phyloP scores from a whole-genome alignment of 768 basidiomycete genomes.

The Naganishia antarctica region DNA sequence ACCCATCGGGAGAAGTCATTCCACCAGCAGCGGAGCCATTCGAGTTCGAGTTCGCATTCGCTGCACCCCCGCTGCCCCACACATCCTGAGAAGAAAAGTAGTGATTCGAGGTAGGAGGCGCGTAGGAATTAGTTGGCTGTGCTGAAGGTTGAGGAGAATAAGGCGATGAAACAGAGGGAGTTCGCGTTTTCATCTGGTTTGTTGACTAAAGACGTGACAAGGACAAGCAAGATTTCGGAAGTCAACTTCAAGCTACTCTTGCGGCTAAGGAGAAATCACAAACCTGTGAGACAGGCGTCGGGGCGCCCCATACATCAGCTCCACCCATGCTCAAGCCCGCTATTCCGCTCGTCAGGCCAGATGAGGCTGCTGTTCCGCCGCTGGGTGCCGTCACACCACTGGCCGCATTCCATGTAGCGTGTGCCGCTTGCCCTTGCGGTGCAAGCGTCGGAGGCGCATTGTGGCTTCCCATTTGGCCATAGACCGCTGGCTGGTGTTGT shows the following conservation, averaged over 20 bases:
- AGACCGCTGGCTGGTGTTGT: slow-evolving; percentile 1
- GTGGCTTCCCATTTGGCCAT: neutral
- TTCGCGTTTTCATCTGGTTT: neutral
- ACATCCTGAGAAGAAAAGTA: slow-evolving; percentile 29
- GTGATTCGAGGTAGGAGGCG: slow-evolving; percentile 8
- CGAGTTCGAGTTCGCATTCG: neutral
- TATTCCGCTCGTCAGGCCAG: slow-evolving; percentile 20
- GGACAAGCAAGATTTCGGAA: too few species aligned
- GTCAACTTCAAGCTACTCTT: neutral
- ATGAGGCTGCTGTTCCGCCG: neutral
- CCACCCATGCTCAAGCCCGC: slow-evolving; percentile 25
- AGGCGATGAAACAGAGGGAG: neutral
- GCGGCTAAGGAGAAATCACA: neutral
- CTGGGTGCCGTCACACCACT: slow-evolving; percentile 12
- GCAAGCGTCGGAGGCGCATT: slow-evolving; percentile 5
- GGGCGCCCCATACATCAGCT: slow-evolving; percentile 25
- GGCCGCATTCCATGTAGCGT: slow-evolving; percentile 11
- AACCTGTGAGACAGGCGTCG: slow-evolving; percentile 9
- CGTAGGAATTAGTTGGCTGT: neutral
- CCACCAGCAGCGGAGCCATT: neutral
- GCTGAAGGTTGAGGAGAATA: neutral
- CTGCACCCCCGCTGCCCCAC: slow-evolving; percentile 16
- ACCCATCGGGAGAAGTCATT: neutral
- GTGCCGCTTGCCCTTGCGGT: neutral
- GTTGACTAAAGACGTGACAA: neutral